A percentile compares a stretch with the other conserved stretches of the same genome.
These are phyloP conservation scores for Ceriops zippeliana DNA, from an alignment of 345 rosid species.

Conservation along the genomic window DNA sequence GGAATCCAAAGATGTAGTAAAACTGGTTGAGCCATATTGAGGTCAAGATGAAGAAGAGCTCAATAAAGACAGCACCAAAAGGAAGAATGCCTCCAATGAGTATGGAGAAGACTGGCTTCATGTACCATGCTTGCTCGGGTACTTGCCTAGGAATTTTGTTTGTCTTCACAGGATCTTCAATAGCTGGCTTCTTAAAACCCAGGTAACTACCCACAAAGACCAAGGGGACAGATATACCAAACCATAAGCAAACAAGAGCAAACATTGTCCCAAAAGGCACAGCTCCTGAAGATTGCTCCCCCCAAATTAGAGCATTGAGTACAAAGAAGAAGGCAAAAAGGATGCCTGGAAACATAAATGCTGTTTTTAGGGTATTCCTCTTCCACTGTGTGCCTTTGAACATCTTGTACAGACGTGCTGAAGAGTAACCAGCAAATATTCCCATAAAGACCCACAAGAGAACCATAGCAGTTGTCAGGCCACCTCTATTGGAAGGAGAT, in stretches of 20 bases:
- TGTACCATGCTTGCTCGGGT: constrained; percentile 97
- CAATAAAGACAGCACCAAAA: constrained; percentile 93
- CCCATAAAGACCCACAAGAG: constrained; percentile 99
- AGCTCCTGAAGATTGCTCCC: constrained; percentile 93
- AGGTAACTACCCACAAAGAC: constrained; percentile 92
- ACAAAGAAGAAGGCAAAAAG: constrained; percentile 78
- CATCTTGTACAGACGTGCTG: constrained; percentile 86
- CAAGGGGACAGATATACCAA: constrained; percentile 93
- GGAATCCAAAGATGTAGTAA: constrained; percentile 98
- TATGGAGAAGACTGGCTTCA: constrained; percentile 87
- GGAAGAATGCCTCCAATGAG: constrained; percentile 96
- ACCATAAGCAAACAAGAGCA: constrained; percentile 94
- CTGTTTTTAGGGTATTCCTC: constrained; percentile 85
- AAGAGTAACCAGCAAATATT: constrained; percentile 84
- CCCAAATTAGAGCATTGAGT: constrained; percentile 88
- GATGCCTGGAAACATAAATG: constrained; percentile 90
- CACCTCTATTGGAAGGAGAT: constrained; percentile 97
- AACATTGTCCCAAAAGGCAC: constrained; percentile 97
- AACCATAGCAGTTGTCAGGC: constrained; percentile 99
- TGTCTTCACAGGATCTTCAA: constrained; percentile 88
- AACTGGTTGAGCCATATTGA: constrained; percentile 98
- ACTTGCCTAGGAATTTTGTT: constrained; percentile 94
- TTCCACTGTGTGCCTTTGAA: constrained; percentile 97
- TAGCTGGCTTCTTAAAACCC: constrained; percentile 88
- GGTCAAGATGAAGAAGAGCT: constrained; percentile 94